Base-by-base conservation (phyloP, 225 moss, liverwort and hornwort species). In the Physcomitrellopsis africana region DNA sequence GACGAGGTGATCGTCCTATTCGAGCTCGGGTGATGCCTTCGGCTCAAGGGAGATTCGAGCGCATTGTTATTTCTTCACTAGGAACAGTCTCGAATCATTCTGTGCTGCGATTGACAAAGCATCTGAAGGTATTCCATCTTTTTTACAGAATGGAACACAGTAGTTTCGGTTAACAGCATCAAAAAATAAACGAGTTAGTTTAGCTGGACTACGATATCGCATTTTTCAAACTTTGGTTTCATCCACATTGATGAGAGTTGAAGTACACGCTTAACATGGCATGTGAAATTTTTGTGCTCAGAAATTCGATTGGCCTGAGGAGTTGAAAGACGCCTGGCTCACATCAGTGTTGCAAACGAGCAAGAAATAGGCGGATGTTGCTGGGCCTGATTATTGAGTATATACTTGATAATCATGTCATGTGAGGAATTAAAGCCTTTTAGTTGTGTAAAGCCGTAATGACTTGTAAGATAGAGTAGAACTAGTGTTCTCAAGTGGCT, bases 41-140 rank as follows among this genome's bases (percentile, higher is more conserved):
- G 19, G 49, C 79, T 6, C 32, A 83, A 49, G 90, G 85, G 60
- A 80, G 85, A 70, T 90, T 83, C 63, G 90, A 90, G 76, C 80
- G 79, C 61, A 67, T 90, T 37, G 64, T 90, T 23, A 53, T 90
- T 44, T 80, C 86, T 26, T 81, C 85, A 19, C 65, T 75, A 10
- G 85, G 78, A 60, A 83, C 83, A 42, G 47, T 69, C 17, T 47
- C 20, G 63, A 74, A 90, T 46, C 90, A 90, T 63, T 89, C 79
- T 68, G 61, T 84, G 68, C 24, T 77, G 19, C 75, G 67, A 49
- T 45, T 89, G 81, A 47, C 78, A 10, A 75, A 69, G 27, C 85
- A 86, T 61, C 51, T 89, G 73, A 86, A 89, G 83, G 86, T 89
- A 84, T 53, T 2, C 44, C 16, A 16, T 47, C 17, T 66, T 15